Conservation (phyloP, 177 flowering plant species). For the Tripterygium wilfordii region DNA sequence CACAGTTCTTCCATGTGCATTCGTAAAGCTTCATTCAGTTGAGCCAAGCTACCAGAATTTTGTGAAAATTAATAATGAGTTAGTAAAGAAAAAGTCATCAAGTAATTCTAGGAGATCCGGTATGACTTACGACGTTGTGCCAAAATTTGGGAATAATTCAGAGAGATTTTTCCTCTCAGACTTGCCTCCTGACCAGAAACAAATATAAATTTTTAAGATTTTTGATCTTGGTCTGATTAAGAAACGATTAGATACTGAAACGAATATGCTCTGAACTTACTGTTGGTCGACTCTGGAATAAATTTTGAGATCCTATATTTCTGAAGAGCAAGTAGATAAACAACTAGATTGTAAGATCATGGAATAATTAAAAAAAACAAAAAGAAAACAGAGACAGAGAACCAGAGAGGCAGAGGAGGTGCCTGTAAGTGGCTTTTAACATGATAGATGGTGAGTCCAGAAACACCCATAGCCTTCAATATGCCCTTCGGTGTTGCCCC, state of each 20-base stretch:
- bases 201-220: not conserved
- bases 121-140: slow-evolving; percentile 53
- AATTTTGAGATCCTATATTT: slow-evolving; percentile 64
- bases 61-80: not conserved
- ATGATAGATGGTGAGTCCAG: slow-evolving; percentile 61
- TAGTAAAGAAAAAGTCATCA: too few relatives aligned
- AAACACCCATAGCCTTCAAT: slow-evolving; percentile 48
- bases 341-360: not conserved
- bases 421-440: slow-evolving; percentile 87
- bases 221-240: not conserved
- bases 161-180: slow-evolving; percentile 46
- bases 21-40: slow-evolving; percentile 50
- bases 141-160: slow-evolving; percentile 55
- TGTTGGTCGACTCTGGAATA: slow-evolving; percentile 37
- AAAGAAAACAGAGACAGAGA: not conserved
- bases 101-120: too few relatives aligned
- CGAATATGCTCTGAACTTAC: slow-evolving; percentile 26
- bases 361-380: not conserved
- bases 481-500: slow-evolving; percentile 82
- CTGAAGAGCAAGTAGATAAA: slow-evolving; percentile 20
- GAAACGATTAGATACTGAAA: not conserved
- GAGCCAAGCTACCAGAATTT: slow-evolving; percentile 38
- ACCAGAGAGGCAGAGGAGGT: not conserved
- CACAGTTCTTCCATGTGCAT: slow-evolving; percentile 38
- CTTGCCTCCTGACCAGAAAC: slow-evolving; percentile 33